Conservation (phyloP, 805 yeast species). For the Tetrapisispora arboricola region DNA sequence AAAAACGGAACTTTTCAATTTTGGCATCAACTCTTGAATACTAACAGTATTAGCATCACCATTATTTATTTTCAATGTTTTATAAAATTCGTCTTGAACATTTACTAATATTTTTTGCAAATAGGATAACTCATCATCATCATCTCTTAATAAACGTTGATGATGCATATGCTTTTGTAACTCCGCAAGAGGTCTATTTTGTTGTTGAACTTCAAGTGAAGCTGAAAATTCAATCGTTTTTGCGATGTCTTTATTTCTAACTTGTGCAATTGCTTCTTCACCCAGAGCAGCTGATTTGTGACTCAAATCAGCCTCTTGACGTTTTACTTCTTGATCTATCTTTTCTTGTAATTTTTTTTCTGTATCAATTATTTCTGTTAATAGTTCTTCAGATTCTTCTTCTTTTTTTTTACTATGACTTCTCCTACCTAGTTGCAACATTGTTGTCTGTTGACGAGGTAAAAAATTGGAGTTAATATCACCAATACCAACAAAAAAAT, state of each 20-base stretch:
- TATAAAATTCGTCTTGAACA: constrained; percentile 62
- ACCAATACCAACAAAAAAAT: constrained; percentile 93
- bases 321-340: constrained; percentile 25
- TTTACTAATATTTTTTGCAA: constrained; percentile 51
- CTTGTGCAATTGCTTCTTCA: constrained; percentile 19
- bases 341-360: constrained; percentile 24
- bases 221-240: constrained; percentile 55
- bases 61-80: constrained; percentile 32
- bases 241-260: constrained; percentile 39
- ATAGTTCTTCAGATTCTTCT: constrained; percentile 26
- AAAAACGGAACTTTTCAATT: constrained; percentile 61
- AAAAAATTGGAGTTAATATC: constrained; percentile 89
- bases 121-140: constrained; percentile 64
- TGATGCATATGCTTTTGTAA: constrained; percentile 62
- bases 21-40: constrained; percentile 60
- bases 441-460: constrained; percentile 71
- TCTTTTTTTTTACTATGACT: constrained; percentile 12
- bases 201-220: constrained; percentile 67
- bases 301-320: constrained; percentile 29
- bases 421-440: constrained; percentile 30
- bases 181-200: constrained; percentile 76
- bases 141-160: constrained; percentile 50
- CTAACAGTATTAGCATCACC: constrained; percentile 48
- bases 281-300: constrained; percentile 24
- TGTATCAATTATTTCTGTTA: constrained; percentile 27